These are phyloP conservation scores for Evansstolkia leycettana DNA, from an alignment of 495 filamentous ascomycete species.

Conservation along the genomic window DNA sequence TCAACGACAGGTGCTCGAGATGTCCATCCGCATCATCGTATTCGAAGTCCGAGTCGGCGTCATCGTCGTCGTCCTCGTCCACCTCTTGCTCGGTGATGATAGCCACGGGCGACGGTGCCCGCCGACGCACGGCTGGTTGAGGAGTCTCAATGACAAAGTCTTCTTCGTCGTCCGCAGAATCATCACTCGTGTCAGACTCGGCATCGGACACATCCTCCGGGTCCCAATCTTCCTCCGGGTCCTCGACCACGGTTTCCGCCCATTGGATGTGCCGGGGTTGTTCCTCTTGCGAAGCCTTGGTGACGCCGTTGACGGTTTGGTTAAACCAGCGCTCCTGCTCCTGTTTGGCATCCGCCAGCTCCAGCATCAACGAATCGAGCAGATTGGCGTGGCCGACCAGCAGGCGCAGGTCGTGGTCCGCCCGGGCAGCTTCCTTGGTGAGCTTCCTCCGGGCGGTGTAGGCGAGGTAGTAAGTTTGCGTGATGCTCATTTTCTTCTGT, in stretches of 20 bases:
- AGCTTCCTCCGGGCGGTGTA: conserved; percentile 95
- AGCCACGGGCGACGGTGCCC: conserved; percentile 25
- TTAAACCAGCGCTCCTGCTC: conserved; percentile 99
- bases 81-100: conserved; percentile 33
- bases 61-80: conserved; percentile 37
- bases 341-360: conserved; percentile 84
- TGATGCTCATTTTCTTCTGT: conserved; percentile 84
- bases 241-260: conserved; percentile 68
- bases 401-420: conserved; percentile 87
- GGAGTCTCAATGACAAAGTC: conserved; percentile 15
- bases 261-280: conserved; percentile 72
- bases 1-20: conserved; percentile 54
- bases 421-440: conserved; percentile 71
- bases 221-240: conserved; percentile 60
- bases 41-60: conserved; percentile 37
- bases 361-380: conserved; percentile 89
- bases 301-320: conserved; percentile 72
- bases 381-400: conserved; percentile 97
- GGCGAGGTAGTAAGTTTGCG: conserved; percentile 95
- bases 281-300: conserved; percentile 36
- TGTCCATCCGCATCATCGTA: conserved; percentile 62
- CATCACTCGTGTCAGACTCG: conserved; percentile 44
- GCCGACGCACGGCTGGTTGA: conserved; percentile 21
- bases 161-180: conserved; percentile 47
- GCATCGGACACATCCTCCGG: conserved; percentile 45